Percentiles rank a stretch among this genome's conserved stretches.
Evolutionary conservation across 768 basidiomycete genomes (phyloP).

Genomic region (Lyophyllum shimeji): DNA sequence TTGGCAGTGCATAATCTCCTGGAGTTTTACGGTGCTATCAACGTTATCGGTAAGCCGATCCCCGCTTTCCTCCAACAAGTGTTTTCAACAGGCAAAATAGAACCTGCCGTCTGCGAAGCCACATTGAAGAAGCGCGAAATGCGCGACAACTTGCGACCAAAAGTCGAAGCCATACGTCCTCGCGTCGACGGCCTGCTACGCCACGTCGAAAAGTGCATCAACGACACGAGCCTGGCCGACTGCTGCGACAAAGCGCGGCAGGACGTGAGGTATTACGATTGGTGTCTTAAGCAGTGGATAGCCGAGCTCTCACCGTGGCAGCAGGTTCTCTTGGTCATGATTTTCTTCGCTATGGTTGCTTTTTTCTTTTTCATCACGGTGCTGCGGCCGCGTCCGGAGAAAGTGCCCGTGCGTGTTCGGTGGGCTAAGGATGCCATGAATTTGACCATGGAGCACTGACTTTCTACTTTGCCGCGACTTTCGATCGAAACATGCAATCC

Average conservation of each 20-base stretch:
- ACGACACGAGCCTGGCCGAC: neutral
- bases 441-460: neutral
- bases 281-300: conserved; percentile 7
- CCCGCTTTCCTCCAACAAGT: neutral
- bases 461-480: neutral
- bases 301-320: neutral
- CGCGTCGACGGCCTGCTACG: neutral
- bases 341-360: neutral
- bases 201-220: neutral
- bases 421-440: neutral
- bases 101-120: conserved; percentile 4
- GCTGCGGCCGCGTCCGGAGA: neutral
- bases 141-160: neutral
- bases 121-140: conserved; percentile 1
- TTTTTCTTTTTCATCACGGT: neutral
- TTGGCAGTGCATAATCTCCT: conserved; percentile 14
- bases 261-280: neutral
- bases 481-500: too few species aligned
- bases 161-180: neutral
- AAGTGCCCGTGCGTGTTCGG: neutral
- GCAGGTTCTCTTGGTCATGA: neutral
- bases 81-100: neutral
- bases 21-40: conserved; percentile 15
- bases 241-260: conserved; percentile 2
- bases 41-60: conserved; percentile 17